A percentile compares a stretch with the other conserved stretches of the same genome.
Evolutionary conservation across 2,329 filamentous ascomycete species (phyloP).

Genomic region (Myriosclerotinia scirpicola): DNA sequence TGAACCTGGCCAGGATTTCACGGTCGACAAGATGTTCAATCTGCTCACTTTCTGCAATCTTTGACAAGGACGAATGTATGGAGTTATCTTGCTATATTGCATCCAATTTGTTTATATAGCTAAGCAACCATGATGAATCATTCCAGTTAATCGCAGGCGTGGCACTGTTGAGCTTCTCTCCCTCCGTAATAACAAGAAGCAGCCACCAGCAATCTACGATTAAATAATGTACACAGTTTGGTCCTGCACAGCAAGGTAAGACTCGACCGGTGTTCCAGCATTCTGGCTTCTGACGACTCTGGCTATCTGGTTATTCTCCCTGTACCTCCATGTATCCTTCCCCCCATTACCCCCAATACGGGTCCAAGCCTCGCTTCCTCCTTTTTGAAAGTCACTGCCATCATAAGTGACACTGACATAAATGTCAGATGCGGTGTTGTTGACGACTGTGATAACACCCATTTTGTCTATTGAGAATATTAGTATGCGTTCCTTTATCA

Average conservation of each 20-base stretch:
- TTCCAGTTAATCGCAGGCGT: neutral
- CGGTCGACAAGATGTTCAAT: too few relatives aligned
- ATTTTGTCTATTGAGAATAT: conserved; percentile 13
- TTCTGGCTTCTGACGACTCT: conserved; percentile 14
- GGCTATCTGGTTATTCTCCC: neutral
- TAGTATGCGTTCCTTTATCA: neutral
- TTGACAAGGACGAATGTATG: neutral
- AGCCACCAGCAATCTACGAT: neutral
- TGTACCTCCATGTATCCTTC: conserved; percentile 10
- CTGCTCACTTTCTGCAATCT: neutral
- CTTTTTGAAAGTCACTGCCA: conserved; percentile 16
- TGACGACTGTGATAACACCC: conserved; percentile 14
- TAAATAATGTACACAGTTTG: neutral
- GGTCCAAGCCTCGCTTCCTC: neutral
- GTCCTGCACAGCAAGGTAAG: conserved; percentile 2
- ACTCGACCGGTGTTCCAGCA: neutral
- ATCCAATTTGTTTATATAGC: neutral
- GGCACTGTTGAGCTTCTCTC: neutral
- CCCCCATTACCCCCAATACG: conserved; percentile 6
- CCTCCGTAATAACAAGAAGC: neutral
- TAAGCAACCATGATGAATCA: neutral
- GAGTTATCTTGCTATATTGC: neutral
- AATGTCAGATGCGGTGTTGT: neutral
- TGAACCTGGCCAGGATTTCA: too few relatives aligned
- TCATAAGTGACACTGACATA: conserved; percentile 9